These are phyloP conservation scores for Chytridiales sp. DNA, from an alignment of 371 early-diverging fungal species.

Conservation along the genomic window DNA sequence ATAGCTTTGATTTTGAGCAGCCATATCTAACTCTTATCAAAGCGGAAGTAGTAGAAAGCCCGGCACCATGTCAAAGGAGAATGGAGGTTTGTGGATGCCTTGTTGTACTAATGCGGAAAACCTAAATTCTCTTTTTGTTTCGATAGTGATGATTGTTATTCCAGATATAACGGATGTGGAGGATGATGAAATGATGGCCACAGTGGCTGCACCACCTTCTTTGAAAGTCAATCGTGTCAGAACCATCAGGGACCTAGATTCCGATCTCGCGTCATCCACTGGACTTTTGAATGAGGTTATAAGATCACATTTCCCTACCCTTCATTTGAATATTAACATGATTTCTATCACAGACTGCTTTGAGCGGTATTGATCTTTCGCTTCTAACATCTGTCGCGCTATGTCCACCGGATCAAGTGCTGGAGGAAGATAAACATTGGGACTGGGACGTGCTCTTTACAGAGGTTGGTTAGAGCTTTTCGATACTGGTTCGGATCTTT, in stretches of 20 bases:
- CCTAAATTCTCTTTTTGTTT: not conserved
- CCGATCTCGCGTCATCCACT: conserved; percentile 29
- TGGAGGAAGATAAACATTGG: conserved; percentile 45
- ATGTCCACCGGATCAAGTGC: conserved; percentile 37
- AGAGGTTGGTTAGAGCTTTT: conserved; percentile 19
- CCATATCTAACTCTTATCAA: not conserved
- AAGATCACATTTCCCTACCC: not conserved
- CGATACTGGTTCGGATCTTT: not conserved
- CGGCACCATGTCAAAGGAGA: conserved; percentile 2
- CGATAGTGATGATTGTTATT: conserved; percentile 37
- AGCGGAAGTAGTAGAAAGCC: not conserved
- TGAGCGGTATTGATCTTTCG: conserved; percentile 48
- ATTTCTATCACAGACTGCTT: conserved; percentile 2
- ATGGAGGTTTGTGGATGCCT: conserved; percentile 12
- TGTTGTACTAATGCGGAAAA: not conserved
- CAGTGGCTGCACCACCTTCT: conserved; percentile 39
- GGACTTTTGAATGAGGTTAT: conserved; percentile 35
- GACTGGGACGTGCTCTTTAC: conserved; percentile 50
- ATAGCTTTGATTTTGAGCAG: not conserved
- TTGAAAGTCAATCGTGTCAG: conserved; percentile 40
- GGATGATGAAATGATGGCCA: conserved; percentile 39
- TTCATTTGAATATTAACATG: not conserved
- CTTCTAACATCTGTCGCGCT: conserved; percentile 38
- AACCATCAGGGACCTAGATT: conserved; percentile 43
- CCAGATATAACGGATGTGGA: conserved; percentile 43